Percentiles rank a stretch among this genome's conserved stretches.
These are phyloP conservation scores for Tephrocybe sp. DNA, from an alignment of 768 basidiomycete species.

Conservation along the genomic window DNA sequence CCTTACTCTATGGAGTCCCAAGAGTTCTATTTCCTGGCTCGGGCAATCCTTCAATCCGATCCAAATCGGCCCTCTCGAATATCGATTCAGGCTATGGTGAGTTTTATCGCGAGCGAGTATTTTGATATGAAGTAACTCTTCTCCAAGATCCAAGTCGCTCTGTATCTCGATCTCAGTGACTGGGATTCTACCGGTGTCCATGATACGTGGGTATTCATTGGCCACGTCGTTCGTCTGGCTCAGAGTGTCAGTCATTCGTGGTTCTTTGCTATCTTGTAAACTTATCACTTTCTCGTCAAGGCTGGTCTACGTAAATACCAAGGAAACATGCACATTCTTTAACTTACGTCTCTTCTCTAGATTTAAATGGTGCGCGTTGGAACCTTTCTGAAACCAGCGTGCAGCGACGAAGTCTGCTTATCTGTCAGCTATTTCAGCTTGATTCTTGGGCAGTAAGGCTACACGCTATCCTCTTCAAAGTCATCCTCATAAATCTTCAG, in stretches of 20 bases:
- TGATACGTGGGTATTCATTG: slow-evolving; percentile 56
- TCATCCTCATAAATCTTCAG: slow-evolving; percentile 28
- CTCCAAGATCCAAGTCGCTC: slow-evolving; percentile 37
- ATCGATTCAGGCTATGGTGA: slow-evolving; percentile 56
- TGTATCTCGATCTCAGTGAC: slow-evolving; percentile 60
- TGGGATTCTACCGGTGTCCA: slow-evolving; percentile 45
- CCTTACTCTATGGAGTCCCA: slow-evolving; percentile 54
- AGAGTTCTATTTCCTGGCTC: slow-evolving; percentile 63
- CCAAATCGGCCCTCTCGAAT: slow-evolving; percentile 56
- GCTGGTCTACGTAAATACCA: slow-evolving; percentile 50
- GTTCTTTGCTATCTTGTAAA: not conserved
- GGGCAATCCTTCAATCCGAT: slow-evolving; percentile 48
- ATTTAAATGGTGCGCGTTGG: slow-evolving; percentile 63
- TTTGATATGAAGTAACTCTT: not conserved
- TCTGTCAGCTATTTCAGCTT: slow-evolving; percentile 67
- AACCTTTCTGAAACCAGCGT: slow-evolving; percentile 45
- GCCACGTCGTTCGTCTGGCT: slow-evolving; percentile 57
- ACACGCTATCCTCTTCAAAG: not conserved
- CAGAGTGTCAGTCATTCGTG: slow-evolving; percentile 50
- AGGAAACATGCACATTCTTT: not conserved
- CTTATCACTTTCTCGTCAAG: slow-evolving; percentile 18
- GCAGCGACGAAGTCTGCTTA: slow-evolving; percentile 53
- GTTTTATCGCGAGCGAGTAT: slow-evolving; percentile 17
- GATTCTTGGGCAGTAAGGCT: slow-evolving; percentile 60
- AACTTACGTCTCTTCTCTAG: slow-evolving; percentile 28